These are phyloP conservation scores for Elsinoe necatrix DNA, from an alignment of 2,329 filamentous ascomycete genomes.

Conservation along the genomic window DNA sequence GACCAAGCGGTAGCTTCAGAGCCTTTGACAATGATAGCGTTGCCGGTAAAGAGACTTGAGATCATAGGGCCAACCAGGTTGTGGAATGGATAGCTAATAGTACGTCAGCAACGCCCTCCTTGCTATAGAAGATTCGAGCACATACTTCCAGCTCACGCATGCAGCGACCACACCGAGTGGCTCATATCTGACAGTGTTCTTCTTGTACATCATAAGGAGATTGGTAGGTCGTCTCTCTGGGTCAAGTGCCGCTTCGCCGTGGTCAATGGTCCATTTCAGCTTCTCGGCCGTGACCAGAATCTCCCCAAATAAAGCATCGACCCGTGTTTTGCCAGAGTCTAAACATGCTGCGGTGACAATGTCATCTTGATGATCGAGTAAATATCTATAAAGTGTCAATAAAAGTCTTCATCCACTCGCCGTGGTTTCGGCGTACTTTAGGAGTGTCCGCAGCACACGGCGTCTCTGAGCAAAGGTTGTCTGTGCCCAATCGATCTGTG, in stretches of 20 bases:
- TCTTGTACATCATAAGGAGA: slow-evolving; percentile 91
- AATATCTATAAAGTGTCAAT: slow-evolving; percentile 41
- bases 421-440: slow-evolving; percentile 40
- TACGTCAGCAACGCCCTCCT: too few species aligned
- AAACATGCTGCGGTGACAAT: slow-evolving; percentile 80
- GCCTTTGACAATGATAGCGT: slow-evolving; percentile 85
- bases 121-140: slow-evolving; percentile 2
- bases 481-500: slow-evolving; percentile 67
- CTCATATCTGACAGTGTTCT: slow-evolving; percentile 82
- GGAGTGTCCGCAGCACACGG: slow-evolving; percentile 69
- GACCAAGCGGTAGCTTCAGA: slow-evolving; percentile 97
- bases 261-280: slow-evolving; percentile 83
- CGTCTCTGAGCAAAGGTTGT: slow-evolving; percentile 72
- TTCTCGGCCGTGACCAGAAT: slow-evolving; percentile 91
- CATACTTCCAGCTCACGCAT: slow-evolving; percentile 92
- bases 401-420: too few species aligned
- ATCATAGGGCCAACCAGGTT: slow-evolving; percentile 90
- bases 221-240: slow-evolving; percentile 74
- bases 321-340: slow-evolving; percentile 92
- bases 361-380: slow-evolving; percentile 80
- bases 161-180: slow-evolving; percentile 88
- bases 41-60: slow-evolving; percentile 81
- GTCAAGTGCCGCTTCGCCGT: slow-evolving; percentile 73
- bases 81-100: slow-evolving; percentile 56
- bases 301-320: slow-evolving; percentile 89